Base-by-base conservation (phyloP, 331 rosid genomes). In the Erythrophleum ivorense region DNA sequence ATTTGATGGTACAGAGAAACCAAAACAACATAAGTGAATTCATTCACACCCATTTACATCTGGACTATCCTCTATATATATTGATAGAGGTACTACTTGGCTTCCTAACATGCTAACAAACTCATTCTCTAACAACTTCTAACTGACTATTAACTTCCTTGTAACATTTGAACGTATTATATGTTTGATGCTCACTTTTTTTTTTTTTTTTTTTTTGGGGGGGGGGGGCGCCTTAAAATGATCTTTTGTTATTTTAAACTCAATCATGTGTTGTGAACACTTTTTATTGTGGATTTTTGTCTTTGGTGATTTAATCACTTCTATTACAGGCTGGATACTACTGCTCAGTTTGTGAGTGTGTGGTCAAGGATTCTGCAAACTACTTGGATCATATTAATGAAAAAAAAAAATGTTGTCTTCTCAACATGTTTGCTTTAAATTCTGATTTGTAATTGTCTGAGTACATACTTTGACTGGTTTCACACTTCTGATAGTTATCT, bases 351-450 rank as follows among this genome's bases (percentile, higher is more conserved):
- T 96, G 99, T 82, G 95, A 96, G 74, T 96, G 99, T 76, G 99
- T 96, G 24, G 99, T 96, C n/a, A 96, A 94, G 86, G 98, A 96
- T 88, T 96, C 98, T 45, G 99, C 98, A 77, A 96, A 96, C 84
- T 96, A 89, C 89, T 87, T 96, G 89, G 98, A 96, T 92, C 98
- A 94, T 86, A 96, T 96, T 71, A 96, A 96, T 94, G 98, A 98
- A 82, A 96, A 96, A 86, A 24, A 24, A 96, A 96, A 88, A 97
- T 10, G 99, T 80, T 62, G 12, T 80, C 82, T 43, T 78, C 45
- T 75, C 82, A 7, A 60, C 49, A 19, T 76, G 48, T 57, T 43
- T 78, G 64, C 67, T 66, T 58, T 63, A 29, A 11, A 40, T 52
- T 71, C 53, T 29, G 29, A 24, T 24, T 24, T 24, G 29, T 24